Evolutionary conservation across 1,139 yeast species (phyloP).

Genomic region (Suhomyces anneliseae): DNA sequence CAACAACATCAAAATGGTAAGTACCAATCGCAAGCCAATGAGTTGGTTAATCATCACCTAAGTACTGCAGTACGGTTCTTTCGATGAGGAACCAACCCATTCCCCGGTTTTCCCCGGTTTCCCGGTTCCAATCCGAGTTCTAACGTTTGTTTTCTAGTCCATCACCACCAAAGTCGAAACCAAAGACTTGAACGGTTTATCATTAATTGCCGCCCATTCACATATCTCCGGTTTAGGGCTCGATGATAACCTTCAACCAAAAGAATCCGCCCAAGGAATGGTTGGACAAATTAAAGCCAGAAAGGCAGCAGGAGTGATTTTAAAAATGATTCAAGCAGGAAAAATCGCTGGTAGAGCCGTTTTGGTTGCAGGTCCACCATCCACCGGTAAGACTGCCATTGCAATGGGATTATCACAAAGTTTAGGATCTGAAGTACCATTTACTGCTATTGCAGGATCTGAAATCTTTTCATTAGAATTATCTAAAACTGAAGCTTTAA

Average conservation of each 20-base stretch:
- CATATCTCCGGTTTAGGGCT: slow-evolving; percentile 95
- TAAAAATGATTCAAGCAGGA: slow-evolving; percentile 91
- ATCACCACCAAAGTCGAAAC: slow-evolving; percentile 38
- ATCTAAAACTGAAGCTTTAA: slow-evolving; percentile 91
- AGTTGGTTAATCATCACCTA: no score
- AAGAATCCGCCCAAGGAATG: slow-evolving; percentile 85
- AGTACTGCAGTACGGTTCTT: no score
- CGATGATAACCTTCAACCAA: slow-evolving; percentile 85
- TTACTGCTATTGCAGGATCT: slow-evolving; percentile 91
- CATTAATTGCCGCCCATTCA: slow-evolving; percentile 92
- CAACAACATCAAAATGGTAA: slow-evolving; percentile 11
- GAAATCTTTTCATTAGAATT: slow-evolving; percentile 90
- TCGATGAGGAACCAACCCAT: no score
- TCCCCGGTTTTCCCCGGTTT: not conserved
- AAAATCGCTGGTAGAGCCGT: slow-evolving; percentile 97
- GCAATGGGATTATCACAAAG: slow-evolving; percentile 96
- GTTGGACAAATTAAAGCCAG: slow-evolving; percentile 96
- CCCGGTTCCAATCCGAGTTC: slow-evolving; percentile 1
- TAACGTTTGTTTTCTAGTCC: slow-evolving; percentile 14
- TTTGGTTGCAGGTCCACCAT: slow-evolving; percentile 95
- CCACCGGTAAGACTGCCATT: slow-evolving; percentile 98
- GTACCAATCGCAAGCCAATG: slow-evolving; percentile 3
- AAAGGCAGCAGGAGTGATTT: slow-evolving; percentile 90
- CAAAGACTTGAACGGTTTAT: slow-evolving; percentile 56
- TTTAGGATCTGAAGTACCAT: slow-evolving; percentile 89